A percentile compares a stretch with the other conserved stretches of the same genome.
Evolutionary conservation across 2,329 filamentous ascomycete genomes (phyloP).

Genomic region (Sclerotinia nivalis): DNA sequence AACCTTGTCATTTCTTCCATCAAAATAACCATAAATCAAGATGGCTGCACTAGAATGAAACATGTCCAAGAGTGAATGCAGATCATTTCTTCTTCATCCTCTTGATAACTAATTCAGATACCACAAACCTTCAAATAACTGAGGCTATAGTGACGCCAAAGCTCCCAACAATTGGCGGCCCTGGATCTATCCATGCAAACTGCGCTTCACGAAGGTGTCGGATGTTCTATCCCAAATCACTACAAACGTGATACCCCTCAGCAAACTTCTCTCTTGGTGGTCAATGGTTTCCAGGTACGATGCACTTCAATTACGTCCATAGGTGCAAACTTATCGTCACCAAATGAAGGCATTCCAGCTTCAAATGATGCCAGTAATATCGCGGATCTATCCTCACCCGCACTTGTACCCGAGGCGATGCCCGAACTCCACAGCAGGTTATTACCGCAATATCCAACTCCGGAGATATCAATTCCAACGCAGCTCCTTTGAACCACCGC

Average conservation of each 20-base stretch:
- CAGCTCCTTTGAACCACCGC: neutral
- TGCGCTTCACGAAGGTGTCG: neutral
- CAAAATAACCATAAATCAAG: no score
- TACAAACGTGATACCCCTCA: no score
- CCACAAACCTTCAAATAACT: neutral
- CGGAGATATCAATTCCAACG: neutral
- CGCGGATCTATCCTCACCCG: neutral
- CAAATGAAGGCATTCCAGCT: neutral
- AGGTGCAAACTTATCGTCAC: neutral
- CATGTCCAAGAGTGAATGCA: no score
- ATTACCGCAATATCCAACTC: neutral
- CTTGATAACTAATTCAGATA: no score
- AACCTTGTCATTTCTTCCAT: no score
- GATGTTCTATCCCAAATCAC: neutral
- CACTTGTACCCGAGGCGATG: no score
- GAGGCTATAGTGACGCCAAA: neutral
- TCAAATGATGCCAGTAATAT: neutral
- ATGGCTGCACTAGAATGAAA: no score
- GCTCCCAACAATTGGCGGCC: neutral
- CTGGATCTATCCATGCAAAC: neutral
- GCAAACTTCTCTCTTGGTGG: neutral
- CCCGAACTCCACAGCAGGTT: neutral
- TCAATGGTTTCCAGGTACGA: neutral
- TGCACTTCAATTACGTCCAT: neutral
- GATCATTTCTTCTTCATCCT: no score